Conservation (phyloP, 2,329 filamentous ascomycete genomes). For the Alternaria sp. region DNA sequence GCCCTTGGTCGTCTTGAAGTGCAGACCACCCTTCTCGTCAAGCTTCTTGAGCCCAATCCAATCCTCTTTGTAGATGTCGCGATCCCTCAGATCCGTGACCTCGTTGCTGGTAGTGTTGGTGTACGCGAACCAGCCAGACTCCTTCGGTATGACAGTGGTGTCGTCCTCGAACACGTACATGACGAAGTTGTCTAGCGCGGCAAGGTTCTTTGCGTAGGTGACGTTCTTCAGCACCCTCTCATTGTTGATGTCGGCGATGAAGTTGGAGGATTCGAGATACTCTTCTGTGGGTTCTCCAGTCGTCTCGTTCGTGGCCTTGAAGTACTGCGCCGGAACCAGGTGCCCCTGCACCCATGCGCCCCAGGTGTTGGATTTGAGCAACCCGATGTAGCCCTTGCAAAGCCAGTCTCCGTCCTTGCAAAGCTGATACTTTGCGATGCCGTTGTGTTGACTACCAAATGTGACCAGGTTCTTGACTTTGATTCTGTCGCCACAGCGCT, state of each 20-base stretch:
- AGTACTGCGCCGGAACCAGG: slow-evolving; percentile 95
- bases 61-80: slow-evolving; percentile 82
- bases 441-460: slow-evolving; percentile 90
- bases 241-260: slow-evolving; percentile 95
- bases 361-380: slow-evolving; percentile 84
- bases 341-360: slow-evolving; percentile 75
- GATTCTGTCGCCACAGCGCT: slow-evolving; percentile 77
- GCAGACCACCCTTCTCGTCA: slow-evolving; percentile 78
- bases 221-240: slow-evolving; percentile 78
- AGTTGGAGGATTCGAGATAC: slow-evolving; percentile 84
- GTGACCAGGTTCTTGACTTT: slow-evolving; percentile 81
- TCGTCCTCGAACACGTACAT: slow-evolving; percentile 93
- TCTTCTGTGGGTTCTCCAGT: slow-evolving; percentile 62
- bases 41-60: slow-evolving; percentile 86
- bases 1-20: slow-evolving; percentile 75
- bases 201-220: slow-evolving; percentile 74
- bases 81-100: slow-evolving; percentile 70
- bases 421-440: slow-evolving; percentile 80
- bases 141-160: slow-evolving; percentile 83
- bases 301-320: slow-evolving; percentile 68
- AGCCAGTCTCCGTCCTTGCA: slow-evolving; percentile 77
- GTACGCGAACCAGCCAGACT: slow-evolving; percentile 89
- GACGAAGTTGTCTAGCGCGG: slow-evolving; percentile 74
- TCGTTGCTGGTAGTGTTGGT: slow-evolving; percentile 67
- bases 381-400: slow-evolving; percentile 78